Evolutionary conservation across 805 yeast genomes (phyloP).

Genomic region (Yamadazyma kitorensis): DNA sequence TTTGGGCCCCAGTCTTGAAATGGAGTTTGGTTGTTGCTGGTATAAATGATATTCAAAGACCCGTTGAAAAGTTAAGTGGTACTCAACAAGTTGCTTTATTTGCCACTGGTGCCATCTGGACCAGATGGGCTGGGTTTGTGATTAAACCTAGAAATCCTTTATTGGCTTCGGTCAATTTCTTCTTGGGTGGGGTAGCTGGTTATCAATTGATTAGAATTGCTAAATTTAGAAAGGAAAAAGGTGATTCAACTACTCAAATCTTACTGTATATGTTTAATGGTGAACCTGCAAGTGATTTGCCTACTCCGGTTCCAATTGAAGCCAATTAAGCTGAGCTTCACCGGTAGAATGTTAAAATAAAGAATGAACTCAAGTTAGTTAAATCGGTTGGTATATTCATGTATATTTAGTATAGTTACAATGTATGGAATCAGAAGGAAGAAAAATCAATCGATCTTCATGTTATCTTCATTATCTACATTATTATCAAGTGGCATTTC

Average conservation of each 20-base stretch:
- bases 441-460: too few species aligned
- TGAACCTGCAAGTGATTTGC: too few species aligned
- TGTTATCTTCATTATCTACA: background rate
- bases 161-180: constrained; percentile 91
- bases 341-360: background rate
- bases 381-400: too few species aligned
- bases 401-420: too few species aligned
- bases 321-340: background rate
- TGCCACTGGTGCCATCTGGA: constrained; percentile 95
- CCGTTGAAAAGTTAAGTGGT: constrained; percentile 88
- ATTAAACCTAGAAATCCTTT: constrained; percentile 84
- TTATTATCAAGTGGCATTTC: background rate
- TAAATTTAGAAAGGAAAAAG: constrained; percentile 59
- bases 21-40: constrained; percentile 96
- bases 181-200: constrained; percentile 87
- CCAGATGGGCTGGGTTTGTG: constrained; percentile 92
- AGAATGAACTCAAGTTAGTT: background rate
- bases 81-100: constrained; percentile 83
- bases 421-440: too few species aligned
- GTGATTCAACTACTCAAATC: constrained; percentile 60
- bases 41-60: constrained; percentile 78
- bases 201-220: constrained; percentile 73
- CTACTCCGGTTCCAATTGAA: background rate
- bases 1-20: constrained; percentile 72
- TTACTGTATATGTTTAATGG: constrained; percentile 60